Evolutionary conservation across 208 protist genomes (phyloP).

Genomic region (Leptomonas pyrrhocoris): DNA sequence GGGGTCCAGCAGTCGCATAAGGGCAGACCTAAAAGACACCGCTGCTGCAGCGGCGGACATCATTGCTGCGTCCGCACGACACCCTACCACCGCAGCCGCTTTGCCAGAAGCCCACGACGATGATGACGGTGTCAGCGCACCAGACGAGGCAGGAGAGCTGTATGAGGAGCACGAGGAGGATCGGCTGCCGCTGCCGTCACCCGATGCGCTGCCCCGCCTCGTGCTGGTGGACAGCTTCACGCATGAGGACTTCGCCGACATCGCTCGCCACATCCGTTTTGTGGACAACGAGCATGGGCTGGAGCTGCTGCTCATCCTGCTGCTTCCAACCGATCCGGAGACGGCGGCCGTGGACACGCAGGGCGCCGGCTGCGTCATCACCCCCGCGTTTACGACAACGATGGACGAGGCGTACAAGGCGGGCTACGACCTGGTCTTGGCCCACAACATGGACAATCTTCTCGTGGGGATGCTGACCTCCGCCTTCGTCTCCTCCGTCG

Average conservation of each 20-base stretch:
- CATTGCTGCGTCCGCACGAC: neutral
- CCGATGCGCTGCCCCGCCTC: constrained; percentile 63
- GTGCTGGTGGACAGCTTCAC: constrained; percentile 84
- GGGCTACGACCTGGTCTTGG: constrained; percentile 82
- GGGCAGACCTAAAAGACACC: neutral
- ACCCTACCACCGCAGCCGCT: neutral
- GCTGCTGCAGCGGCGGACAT: neutral
- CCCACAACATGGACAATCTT: constrained; percentile 75
- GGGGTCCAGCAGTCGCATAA: neutral
- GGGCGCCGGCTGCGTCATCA: constrained; percentile 57
- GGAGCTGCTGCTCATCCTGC: constrained; percentile 66
- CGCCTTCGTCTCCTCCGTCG: constrained; percentile 72
- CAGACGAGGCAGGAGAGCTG: neutral
- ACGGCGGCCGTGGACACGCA: constrained; percentile 32
- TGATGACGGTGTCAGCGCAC: neutral
- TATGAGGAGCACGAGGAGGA: constrained; percentile 21
- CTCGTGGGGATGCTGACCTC: constrained; percentile 79
- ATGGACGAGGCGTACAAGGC: constrained; percentile 64
- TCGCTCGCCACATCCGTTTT: constrained; percentile 69
- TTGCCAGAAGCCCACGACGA: neutral
- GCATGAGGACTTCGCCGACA: constrained; percentile 77
- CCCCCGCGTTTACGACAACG: constrained; percentile 50
- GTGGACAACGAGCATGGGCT: constrained; percentile 70
- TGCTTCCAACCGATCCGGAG: constrained; percentile 43
- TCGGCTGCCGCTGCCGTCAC: constrained; percentile 21